Percentiles rank a stretch among this genome's conserved stretches.
Evolutionary conservation across 176 grass and related monocot species (phyloP).

Genomic region (Aegilops umbellulata): DNA sequence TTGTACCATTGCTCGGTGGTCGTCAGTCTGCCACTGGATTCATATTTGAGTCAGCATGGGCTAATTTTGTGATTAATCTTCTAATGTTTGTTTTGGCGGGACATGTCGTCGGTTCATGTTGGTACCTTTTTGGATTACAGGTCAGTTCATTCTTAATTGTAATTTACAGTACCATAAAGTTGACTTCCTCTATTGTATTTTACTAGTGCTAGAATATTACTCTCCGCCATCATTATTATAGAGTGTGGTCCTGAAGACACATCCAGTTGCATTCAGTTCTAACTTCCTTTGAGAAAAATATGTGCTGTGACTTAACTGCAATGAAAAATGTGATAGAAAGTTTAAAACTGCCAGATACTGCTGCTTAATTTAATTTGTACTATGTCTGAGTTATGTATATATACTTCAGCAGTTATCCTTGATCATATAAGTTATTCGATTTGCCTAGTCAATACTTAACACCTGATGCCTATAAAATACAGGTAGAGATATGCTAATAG

Average conservation of each 20-base stretch:
- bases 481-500: too few relatives aligned
- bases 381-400: neutral
- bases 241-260: neutral
- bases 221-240: neutral
- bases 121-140: conserved; percentile 97
- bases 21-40: conserved; percentile 87
- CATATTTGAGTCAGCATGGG: conserved; percentile 96
- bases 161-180: neutral
- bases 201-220: neutral
- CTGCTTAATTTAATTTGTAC: neutral
- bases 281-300: neutral
- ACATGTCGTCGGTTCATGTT: conserved; percentile 97
- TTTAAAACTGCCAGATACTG: neutral
- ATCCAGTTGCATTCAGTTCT: conserved; percentile 13
- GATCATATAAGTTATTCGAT: neutral
- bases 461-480: neutral
- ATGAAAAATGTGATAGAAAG: neutral
- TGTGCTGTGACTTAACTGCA: neutral
- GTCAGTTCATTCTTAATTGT: conserved; percentile 34
- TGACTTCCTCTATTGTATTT: neutral
- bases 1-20: conserved; percentile 83
- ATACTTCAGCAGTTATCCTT: neutral
- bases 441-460: neutral
- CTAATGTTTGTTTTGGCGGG: conserved; percentile 95
- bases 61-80: conserved; percentile 96